Percentiles rank a stretch among this genome's conserved stretches.
Evolutionary conservation across 2,329 filamentous ascomycete genomes (phyloP).

Genomic region (Botrytis pseudocinerea): DNA sequence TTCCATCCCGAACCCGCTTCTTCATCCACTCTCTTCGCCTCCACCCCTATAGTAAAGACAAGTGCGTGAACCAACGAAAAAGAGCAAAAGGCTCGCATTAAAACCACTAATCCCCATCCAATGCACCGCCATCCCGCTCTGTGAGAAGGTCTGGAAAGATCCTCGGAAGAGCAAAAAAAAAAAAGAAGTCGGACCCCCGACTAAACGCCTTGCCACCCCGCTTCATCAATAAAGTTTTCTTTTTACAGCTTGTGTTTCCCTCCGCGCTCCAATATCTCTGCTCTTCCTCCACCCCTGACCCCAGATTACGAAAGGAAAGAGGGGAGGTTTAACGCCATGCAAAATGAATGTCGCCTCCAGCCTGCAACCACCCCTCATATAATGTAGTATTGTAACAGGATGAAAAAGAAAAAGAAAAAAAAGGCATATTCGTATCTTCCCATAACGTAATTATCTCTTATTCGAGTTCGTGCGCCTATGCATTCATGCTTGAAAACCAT

Average conservation of each 20-base stretch:
- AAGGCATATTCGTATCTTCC: conserved; percentile 14
- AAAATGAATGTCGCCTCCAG: conserved; percentile 8
- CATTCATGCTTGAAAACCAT: conserved; percentile 19
- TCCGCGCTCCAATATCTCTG: neutral
- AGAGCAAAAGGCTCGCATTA: conserved; percentile 14
- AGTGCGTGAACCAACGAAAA: conserved; percentile 8
- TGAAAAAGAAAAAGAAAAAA: conserved; percentile 4
- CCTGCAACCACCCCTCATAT: conserved; percentile 13
- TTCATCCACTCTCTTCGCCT: neutral
- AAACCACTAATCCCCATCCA: conserved; percentile 2
- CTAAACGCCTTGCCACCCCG: conserved; percentile 14
- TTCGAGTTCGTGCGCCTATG: conserved; percentile 18
- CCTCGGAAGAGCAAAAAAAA: conserved; percentile 1
- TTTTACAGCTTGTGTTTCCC: conserved; percentile 10
- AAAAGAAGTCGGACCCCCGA: neutral
- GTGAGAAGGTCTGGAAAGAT: neutral
- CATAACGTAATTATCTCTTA: conserved; percentile 18
- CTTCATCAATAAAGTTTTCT: conserved; percentile 18
- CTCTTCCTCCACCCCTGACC: neutral
- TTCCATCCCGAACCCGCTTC: neutral
- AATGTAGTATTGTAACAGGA: conserved; percentile 20
- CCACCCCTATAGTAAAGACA: conserved; percentile 12
- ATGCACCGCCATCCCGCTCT: conserved; percentile 10
- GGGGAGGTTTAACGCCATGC: conserved; percentile 1
- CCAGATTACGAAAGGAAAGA: neutral